Percentiles rank a stretch among this genome's conserved stretches.
Evolutionary conservation across 176 grass and related monocot genomes (phyloP).

Genomic region (Melocanna baccifera): DNA sequence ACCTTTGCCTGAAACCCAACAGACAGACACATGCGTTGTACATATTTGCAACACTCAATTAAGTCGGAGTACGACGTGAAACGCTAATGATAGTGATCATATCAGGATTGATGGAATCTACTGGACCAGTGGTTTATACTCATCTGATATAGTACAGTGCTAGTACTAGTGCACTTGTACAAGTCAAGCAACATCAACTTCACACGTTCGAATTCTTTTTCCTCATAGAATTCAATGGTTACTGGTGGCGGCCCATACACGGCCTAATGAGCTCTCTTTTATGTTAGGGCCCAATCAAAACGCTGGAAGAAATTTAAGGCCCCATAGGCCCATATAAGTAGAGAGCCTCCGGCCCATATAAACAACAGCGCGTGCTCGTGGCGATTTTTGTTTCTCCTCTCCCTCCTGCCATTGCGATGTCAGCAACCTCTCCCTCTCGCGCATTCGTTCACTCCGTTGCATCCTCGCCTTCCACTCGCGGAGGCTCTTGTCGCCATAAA

Average conservation of each 20-base stretch:
- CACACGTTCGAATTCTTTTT: neutral
- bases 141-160: neutral
- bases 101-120: neutral
- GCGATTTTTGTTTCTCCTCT: neutral
- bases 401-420: neutral
- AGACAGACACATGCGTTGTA: neutral
- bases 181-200: neutral
- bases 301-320: neutral
- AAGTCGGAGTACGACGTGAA: neutral
- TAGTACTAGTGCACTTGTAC: too few species aligned
- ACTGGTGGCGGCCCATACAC: neutral
- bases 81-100: too few species aligned
- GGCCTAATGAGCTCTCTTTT: neutral
- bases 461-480: constrained; percentile 30
- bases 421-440: neutral
- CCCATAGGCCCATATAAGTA: too few species aligned
- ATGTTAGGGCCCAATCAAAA: neutral
- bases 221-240: neutral
- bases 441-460: neutral
- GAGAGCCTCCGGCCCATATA: neutral
- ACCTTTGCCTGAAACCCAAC: neutral
- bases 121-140: neutral
- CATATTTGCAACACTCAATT: neutral
- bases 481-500: constrained; percentile 39
- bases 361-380: neutral